Percentiles rank a stretch among this genome's conserved stretches.
phyloP scores from a whole-genome alignment of 805 yeast genomes.

The Kluyveromyces nonfermentans region DNA sequence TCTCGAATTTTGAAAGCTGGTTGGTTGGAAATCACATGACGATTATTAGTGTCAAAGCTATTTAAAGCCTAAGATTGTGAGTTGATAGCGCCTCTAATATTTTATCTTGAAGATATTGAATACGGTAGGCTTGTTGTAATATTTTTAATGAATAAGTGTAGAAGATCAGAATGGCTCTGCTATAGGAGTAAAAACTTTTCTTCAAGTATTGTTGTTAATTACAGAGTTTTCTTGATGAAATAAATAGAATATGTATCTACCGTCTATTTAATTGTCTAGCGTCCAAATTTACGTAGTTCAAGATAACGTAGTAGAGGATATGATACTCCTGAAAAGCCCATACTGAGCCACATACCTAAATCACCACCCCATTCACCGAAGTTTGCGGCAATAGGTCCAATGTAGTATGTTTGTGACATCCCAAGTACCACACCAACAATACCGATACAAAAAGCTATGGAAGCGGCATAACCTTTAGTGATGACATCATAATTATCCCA shows the following conservation, averaged over 20 bases:
- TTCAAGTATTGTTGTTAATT: too few relatives aligned
- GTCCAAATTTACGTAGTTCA: constrained; percentile 51
- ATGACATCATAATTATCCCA: constrained; percentile 58
- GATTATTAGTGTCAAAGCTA: too few relatives aligned
- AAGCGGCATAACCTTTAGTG: constrained; percentile 67
- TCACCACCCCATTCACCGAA: constrained; percentile 70
- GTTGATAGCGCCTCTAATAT: too few relatives aligned
- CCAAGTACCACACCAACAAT: constrained; percentile 78
- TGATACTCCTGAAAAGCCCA: constrained; percentile 56
- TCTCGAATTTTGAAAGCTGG: constrained; percentile 3
- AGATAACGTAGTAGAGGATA: constrained; percentile 59
- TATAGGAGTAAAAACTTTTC: too few relatives aligned
- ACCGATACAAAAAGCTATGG: constrained; percentile 56
- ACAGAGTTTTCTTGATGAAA: too few relatives aligned
- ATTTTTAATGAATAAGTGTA: too few relatives aligned
- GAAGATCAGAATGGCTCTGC: too few relatives aligned
- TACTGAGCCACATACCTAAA: constrained; percentile 69
- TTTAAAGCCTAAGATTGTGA: too few relatives aligned
- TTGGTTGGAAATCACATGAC: constrained; percentile 8
- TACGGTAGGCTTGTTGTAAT: too few relatives aligned
- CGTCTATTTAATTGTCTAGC: constrained; percentile 15
- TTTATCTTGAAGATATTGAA: too few relatives aligned
- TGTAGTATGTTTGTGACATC: constrained; percentile 80
- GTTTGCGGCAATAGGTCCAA: constrained; percentile 60
- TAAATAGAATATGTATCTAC: too few relatives aligned